A percentile compares a stretch with the other conserved stretches of the same genome.
These are phyloP conservation scores for Macrolepiota albuminosa DNA, from an alignment of 768 basidiomycete species.

Conservation along the genomic window DNA sequence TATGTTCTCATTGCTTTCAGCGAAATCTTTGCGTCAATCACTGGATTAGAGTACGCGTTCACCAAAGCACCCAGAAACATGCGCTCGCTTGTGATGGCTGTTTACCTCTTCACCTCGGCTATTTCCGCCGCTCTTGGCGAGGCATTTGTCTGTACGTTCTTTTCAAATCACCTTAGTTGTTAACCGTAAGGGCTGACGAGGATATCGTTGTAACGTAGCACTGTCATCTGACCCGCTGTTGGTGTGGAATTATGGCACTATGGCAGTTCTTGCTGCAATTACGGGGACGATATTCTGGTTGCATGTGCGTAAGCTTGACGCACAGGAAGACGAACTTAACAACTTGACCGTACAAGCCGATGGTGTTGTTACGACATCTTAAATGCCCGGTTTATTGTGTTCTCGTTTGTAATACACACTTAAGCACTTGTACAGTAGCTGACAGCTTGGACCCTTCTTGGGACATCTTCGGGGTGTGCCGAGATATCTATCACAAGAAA, in stretches of 20 bases:
- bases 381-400: background rate
- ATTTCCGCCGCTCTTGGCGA: constrained; percentile 61
- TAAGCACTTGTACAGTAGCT: too few species aligned
- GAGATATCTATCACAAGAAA: background rate
- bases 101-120: constrained; percentile 58
- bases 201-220: constrained; percentile 26
- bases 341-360: constrained; percentile 27
- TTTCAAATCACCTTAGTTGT: constrained; percentile 18
- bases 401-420: background rate
- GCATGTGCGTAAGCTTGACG: constrained; percentile 51
- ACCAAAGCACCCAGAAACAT: constrained; percentile 88
- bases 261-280: constrained; percentile 50
- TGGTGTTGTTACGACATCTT: background rate
- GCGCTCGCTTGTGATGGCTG: constrained; percentile 78
- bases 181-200: background rate
- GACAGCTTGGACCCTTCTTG: too few species aligned
- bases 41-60: constrained; percentile 84
- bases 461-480: background rate
- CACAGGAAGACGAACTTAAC: constrained; percentile 60
- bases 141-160: constrained; percentile 61
- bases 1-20: constrained; percentile 65
- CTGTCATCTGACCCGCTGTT: constrained; percentile 68
- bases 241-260: constrained; percentile 68
- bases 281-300: constrained; percentile 54
- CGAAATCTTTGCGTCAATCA: constrained; percentile 80